Percentiles rank a stretch among this genome's conserved stretches.
phyloP scores from a whole-genome alignment of 441 rosid genomes.

The Daphne laureola region DNA sequence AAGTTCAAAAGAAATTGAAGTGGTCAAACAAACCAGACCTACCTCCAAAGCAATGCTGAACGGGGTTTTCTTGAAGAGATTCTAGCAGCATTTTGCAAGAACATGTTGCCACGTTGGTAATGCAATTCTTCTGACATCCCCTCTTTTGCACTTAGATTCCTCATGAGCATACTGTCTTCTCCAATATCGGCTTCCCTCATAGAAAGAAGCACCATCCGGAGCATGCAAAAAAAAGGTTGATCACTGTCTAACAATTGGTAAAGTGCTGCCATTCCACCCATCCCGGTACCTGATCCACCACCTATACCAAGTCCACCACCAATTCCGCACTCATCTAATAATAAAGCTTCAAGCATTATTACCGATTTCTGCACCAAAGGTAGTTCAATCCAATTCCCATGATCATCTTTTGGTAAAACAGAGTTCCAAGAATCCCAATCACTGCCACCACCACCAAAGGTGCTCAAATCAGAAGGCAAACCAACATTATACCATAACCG shows the following conservation, averaged over 20 bases:
- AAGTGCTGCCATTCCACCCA: slow-evolving; percentile 99
- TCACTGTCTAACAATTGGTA: slow-evolving; percentile 98
- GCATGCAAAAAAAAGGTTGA: slow-evolving; percentile 99
- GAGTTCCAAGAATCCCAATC: slow-evolving; percentile 89
- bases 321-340: slow-evolving; percentile 95
- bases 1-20: slow-evolving; percentile 4
- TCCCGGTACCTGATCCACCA: slow-evolving; percentile 99
- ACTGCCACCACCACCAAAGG: slow-evolving; percentile 93
- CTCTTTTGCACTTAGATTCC: slow-evolving; percentile 52
- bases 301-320: slow-evolving; percentile 99
- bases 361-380: slow-evolving; percentile 93
- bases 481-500: slow-evolving; percentile 98
- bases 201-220: slow-evolving; percentile 97
- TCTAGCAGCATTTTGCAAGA: slow-evolving; percentile 48
- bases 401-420: slow-evolving; percentile 83
- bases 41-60: slow-evolving; percentile 98
- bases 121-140: slow-evolving; percentile 39
- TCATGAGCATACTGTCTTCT: slow-evolving; percentile 70
- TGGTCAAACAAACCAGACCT: slow-evolving; percentile 9
- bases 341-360: slow-evolving; percentile 94
- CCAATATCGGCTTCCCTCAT: slow-evolving; percentile 98
- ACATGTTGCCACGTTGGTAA: slow-evolving; percentile 33
- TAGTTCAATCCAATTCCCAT: slow-evolving; percentile 97
- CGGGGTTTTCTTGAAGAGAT: slow-evolving; percentile 62
- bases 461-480: slow-evolving; percentile 51